A percentile compares a stretch with the other conserved stretches of the same genome.
phyloP scores from a whole-genome alignment of 345 rosid genomes.

The Tarenaya hassleriana region DNA sequence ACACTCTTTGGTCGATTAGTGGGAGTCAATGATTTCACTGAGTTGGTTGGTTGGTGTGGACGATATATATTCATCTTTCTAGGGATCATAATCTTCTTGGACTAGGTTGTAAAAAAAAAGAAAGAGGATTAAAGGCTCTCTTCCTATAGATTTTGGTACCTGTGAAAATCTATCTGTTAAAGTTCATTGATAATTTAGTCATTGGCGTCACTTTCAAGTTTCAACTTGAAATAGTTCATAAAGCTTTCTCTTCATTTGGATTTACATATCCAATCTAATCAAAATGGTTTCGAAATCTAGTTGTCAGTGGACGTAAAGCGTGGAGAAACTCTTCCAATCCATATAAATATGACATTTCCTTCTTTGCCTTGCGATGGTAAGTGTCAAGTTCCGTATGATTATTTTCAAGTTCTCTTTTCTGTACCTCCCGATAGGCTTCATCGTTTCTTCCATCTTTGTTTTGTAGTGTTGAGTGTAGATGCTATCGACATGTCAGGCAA shows the following conservation, averaged over 20 bases:
- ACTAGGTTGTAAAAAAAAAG: not conserved
- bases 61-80: not conserved
- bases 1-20: not conserved
- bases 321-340: slow-evolving; percentile 88
- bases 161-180: not conserved
- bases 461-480: slow-evolving; percentile 83
- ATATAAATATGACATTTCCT: slow-evolving; percentile 86
- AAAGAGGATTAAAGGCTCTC: slow-evolving; percentile 10
- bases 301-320: slow-evolving; percentile 98
- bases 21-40: not conserved
- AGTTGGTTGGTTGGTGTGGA: not conserved
- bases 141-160: too few relatives aligned
- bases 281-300: slow-evolving; percentile 32
- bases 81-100: not conserved
- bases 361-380: slow-evolving; percentile 87
- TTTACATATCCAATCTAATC: not conserved
- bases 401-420: not conserved
- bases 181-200: slow-evolving; percentile 3
- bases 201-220: too few relatives aligned
- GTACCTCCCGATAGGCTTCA: not conserved
- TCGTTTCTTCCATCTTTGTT: slow-evolving; percentile 14
- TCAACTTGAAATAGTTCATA: too few relatives aligned
- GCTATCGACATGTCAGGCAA: slow-evolving; percentile 99
- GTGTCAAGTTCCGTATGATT: slow-evolving; percentile 18
- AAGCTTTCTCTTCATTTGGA: not conserved